Percentiles rank a stretch among this genome's conserved stretches.
Evolutionary conservation across 495 filamentous ascomycete genomes (phyloP).

Genomic region (Penicillium simplicissimum): DNA sequence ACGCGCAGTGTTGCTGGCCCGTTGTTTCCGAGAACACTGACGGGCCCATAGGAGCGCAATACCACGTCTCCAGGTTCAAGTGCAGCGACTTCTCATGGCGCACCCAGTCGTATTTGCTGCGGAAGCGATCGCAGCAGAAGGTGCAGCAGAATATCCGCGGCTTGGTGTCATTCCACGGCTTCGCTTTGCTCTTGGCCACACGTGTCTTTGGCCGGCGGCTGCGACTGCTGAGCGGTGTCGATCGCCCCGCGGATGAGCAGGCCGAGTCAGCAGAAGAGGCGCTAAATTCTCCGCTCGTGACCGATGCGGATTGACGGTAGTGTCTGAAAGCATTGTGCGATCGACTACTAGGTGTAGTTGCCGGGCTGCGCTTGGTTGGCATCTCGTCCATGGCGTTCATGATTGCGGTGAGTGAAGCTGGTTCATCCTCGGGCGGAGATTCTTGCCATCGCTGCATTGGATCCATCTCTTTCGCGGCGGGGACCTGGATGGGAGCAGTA

Average conservation of each 20-base stretch:
- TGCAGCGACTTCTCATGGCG: constrained; percentile 77
- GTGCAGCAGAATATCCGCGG: constrained; percentile 64
- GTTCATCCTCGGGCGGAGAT: constrained; percentile 76
- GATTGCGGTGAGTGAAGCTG: constrained; percentile 68
- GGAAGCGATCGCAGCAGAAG: constrained; percentile 76
- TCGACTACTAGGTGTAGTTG: constrained; percentile 5
- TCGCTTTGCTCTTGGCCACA: constrained; percentile 3
- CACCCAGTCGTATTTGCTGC: constrained; percentile 78
- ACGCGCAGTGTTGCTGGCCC: constrained; percentile 14
- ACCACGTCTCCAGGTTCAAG: constrained; percentile 72
- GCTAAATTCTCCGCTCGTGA: constrained; percentile 17
- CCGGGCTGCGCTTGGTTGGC: constrained; percentile 10
- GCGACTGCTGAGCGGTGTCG: constrained; percentile 1
- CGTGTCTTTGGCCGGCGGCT: background rate
- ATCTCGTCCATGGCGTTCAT: constrained; percentile 59
- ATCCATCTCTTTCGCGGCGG: constrained; percentile 4
- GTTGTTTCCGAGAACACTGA: constrained; percentile 9
- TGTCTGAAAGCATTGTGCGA: constrained; percentile 51
- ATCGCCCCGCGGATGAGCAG: constrained; percentile 9
- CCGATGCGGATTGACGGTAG: constrained; percentile 58
- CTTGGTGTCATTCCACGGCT: constrained; percentile 8
- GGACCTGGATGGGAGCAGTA: constrained; percentile 9
- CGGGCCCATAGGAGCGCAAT: constrained; percentile 62
- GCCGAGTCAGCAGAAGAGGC: constrained; percentile 17
- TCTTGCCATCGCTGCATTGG: constrained; percentile 73